Evolutionary conservation across 2,329 filamentous ascomycete genomes (phyloP).

Genomic region (Stromatinia cepivora): DNA sequence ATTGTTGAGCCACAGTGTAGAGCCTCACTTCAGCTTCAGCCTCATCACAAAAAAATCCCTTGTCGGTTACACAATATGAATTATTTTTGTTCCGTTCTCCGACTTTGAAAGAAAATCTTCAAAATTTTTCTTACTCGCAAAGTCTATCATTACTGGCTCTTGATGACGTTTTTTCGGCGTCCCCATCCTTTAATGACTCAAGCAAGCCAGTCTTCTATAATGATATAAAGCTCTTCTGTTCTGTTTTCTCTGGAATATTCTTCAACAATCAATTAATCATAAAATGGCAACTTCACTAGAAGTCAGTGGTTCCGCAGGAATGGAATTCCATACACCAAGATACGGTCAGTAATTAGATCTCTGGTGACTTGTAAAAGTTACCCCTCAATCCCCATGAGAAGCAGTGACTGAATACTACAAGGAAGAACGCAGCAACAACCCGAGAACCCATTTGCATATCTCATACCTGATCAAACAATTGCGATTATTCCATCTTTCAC

Average conservation of each 20-base stretch:
- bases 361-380: slow-evolving; percentile 10
- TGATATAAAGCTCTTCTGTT: not conserved
- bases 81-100: slow-evolving; percentile 7
- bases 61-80: not conserved
- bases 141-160: slow-evolving; percentile 9
- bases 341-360: slow-evolving; percentile 36
- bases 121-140: not conserved
- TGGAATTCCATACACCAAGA: slow-evolving; percentile 6
- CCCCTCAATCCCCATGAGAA: slow-evolving; percentile 41
- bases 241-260: not conserved
- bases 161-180: slow-evolving; percentile 9
- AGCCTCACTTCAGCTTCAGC: not conserved
- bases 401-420: slow-evolving; percentile 55
- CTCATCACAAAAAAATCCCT: not conserved
- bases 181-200: not conserved
- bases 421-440: slow-evolving; percentile 58
- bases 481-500: slow-evolving; percentile 86
- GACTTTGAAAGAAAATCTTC: not conserved
- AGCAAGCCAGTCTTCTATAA: not conserved
- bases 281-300: slow-evolving; percentile 16
- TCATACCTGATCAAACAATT: slow-evolving; percentile 87
- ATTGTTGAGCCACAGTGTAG: not conserved
- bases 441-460: slow-evolving; percentile 84
- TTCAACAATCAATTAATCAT: not conserved
- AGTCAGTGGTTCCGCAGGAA: not conserved